phyloP scores from a whole-genome alignment of 2,329 filamentous ascomycete species.

The Penicillium nordicum region DNA sequence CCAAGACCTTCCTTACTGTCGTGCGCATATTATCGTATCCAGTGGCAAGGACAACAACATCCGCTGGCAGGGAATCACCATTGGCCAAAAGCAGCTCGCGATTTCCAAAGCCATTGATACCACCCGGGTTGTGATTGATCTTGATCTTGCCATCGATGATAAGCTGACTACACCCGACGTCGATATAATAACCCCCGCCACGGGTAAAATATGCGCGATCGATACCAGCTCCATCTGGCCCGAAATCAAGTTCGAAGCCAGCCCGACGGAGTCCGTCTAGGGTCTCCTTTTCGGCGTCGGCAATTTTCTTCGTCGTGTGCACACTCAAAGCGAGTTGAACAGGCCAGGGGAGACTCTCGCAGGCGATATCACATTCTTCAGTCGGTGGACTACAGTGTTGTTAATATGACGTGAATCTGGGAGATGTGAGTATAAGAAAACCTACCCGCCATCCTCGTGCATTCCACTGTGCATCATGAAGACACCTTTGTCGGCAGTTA shows the following conservation, averaged over 20 bases:
- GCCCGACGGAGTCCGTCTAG: conserved; percentile 47
- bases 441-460: conserved; percentile 45
- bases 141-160: conserved; percentile 60
- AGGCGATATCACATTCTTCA: conserved; percentile 51
- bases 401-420: neutral
- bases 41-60: conserved; percentile 62
- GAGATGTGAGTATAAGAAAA: neutral
- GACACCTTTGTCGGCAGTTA: conserved; percentile 45
- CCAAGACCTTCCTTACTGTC: conserved; percentile 59
- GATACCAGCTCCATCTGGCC: conserved; percentile 43
- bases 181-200: conserved; percentile 59
- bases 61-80: conserved; percentile 55
- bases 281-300: conserved; percentile 41
- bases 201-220: conserved; percentile 45
- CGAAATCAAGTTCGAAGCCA: conserved; percentile 46
- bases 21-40: conserved; percentile 68
- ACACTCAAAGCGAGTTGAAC: conserved; percentile 48
- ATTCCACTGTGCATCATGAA: conserved; percentile 46
- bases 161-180: conserved; percentile 53
- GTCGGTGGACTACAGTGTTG: conserved; percentile 39
- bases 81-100: conserved; percentile 51
- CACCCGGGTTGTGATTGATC: conserved; percentile 55
- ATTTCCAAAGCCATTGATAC: conserved; percentile 52
- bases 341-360: conserved; percentile 47
- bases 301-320: conserved; percentile 42